These are phyloP conservation scores for Lobosporangium transversale DNA, from an alignment of 192 early-diverging fungal genomes.

Conservation along the genomic window DNA sequence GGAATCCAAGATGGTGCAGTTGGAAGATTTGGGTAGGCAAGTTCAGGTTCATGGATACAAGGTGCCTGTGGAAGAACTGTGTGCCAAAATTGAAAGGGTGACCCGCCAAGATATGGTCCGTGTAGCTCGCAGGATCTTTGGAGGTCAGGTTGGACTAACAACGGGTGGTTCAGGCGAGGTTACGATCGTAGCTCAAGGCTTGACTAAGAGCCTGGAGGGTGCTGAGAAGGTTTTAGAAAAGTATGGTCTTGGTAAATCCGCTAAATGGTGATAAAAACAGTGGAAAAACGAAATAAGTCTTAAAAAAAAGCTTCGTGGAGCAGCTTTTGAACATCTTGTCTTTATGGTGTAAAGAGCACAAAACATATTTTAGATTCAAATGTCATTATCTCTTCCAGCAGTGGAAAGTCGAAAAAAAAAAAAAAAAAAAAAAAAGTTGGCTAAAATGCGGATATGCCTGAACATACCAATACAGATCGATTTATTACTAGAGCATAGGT, in stretches of 20 bases:
- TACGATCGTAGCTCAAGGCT: conserved; percentile 75
- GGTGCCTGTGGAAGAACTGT: conserved; percentile 80
- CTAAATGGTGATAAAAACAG: conserved; percentile 30
- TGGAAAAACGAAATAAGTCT: not conserved
- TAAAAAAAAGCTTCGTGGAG: too few relatives aligned
- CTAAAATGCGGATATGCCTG: too few relatives aligned
- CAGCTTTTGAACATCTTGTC: too few relatives aligned
- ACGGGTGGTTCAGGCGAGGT: conserved; percentile 70
- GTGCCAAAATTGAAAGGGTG: conserved; percentile 81
- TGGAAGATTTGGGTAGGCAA: conserved; percentile 96
- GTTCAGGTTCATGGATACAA: conserved; percentile 78
- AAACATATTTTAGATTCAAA: too few relatives aligned
- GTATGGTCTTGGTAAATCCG: conserved; percentile 61
- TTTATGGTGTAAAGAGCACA: too few relatives aligned
- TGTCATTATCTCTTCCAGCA: too few relatives aligned
- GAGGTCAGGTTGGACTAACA: conserved; percentile 64
- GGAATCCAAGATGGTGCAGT: conserved; percentile 91
- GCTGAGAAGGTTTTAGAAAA: conserved; percentile 59
- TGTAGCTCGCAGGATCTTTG: conserved; percentile 77
- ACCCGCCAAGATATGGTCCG: conserved; percentile 77
- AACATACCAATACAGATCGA: too few relatives aligned
- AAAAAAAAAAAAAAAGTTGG: too few relatives aligned
- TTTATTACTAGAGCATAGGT: too few relatives aligned
- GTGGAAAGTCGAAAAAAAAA: too few relatives aligned
- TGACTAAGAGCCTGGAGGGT: conserved; percentile 56